These are phyloP conservation scores for Epichloe amarillans DNA, from an alignment of 2,329 filamentous ascomycete genomes.

Conservation along the genomic window DNA sequence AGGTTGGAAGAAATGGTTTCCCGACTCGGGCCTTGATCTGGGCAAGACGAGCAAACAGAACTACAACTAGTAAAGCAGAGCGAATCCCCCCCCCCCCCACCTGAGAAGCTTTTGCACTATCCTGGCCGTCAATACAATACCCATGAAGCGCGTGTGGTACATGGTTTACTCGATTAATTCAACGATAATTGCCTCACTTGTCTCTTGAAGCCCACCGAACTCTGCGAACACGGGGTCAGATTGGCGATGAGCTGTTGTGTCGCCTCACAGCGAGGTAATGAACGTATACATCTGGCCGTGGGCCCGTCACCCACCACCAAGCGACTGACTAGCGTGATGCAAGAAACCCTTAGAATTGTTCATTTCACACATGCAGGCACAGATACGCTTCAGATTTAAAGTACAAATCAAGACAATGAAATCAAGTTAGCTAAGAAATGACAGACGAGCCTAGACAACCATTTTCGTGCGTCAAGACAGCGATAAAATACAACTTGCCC, in stretches of 20 bases:
- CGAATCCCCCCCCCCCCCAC: not conserved
- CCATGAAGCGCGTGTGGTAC: not conserved
- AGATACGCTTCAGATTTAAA: constrained; percentile 3
- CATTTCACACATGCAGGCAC: not conserved
- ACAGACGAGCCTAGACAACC: constrained; percentile 19
- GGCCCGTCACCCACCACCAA: no score
- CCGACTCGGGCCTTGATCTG: not conserved
- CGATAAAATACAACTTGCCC: constrained; percentile 17
- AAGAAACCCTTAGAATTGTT: not conserved
- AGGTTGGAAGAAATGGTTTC: not conserved
- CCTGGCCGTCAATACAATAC: not conserved
- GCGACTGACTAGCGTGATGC: no score
- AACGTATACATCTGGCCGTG: no score
- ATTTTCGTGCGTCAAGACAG: constrained; percentile 18
- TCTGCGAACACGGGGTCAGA: no score
- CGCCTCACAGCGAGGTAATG: no score
- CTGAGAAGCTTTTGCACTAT: not conserved
- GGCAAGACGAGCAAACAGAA: not conserved
- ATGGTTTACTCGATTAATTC: not conserved
- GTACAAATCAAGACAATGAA: constrained; percentile 17
- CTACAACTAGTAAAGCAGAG: not conserved
- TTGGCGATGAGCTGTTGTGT: no score
- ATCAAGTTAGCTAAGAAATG: constrained; percentile 27
- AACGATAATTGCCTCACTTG: no score
- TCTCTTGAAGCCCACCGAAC: no score